A percentile compares a stretch with the other conserved stretches of the same genome.
Conservation (phyloP, 2,329 filamentous ascomycete species). For the Aschersonia sp. region DNA sequence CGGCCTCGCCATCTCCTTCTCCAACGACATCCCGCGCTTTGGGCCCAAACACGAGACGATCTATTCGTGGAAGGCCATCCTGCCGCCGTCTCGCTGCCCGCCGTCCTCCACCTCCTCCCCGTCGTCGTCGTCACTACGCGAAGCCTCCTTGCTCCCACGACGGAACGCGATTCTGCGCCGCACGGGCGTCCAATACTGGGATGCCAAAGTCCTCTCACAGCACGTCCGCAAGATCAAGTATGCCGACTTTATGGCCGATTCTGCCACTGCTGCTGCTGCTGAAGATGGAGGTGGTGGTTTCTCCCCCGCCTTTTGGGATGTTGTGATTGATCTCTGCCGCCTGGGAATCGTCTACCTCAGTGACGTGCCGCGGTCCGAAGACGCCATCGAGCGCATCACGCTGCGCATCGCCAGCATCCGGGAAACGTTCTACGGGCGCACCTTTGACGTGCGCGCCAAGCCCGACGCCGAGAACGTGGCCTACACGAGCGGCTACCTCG, state of each 20-base stretch:
- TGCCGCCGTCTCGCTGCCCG: neutral
- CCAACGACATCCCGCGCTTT: slow-evolving; percentile 24
- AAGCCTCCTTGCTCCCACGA: slow-evolving; percentile 8
- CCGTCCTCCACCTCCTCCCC: neutral
- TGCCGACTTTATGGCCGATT: slow-evolving; percentile 47
- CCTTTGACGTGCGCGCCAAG: slow-evolving; percentile 78
- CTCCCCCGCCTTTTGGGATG: slow-evolving; percentile 37
- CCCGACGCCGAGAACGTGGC: slow-evolving; percentile 81
- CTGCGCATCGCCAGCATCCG: slow-evolving; percentile 63
- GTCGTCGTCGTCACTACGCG: slow-evolving; percentile 2
- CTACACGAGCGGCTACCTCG: slow-evolving; percentile 69
- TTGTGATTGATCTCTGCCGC: slow-evolving; percentile 45
- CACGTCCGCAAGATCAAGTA: slow-evolving; percentile 50
- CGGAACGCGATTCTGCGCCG: slow-evolving; percentile 14
- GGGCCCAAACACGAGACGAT: slow-evolving; percentile 15
- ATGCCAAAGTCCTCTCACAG: slow-evolving; percentile 17
- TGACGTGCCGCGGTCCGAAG: slow-evolving; percentile 53
- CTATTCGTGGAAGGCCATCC: slow-evolving; percentile 20
- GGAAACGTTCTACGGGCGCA: slow-evolving; percentile 80
- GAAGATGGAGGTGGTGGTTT: neutral
- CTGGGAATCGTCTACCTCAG: slow-evolving; percentile 67
- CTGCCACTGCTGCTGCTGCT: slow-evolving; percentile 8
- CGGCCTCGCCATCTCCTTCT: slow-evolving; percentile 46
- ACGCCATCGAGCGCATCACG: slow-evolving; percentile 53
- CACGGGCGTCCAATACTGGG: slow-evolving; percentile 25